These are phyloP conservation scores for Clausena lansium DNA, from an alignment of 345 rosid genomes.

Conservation along the genomic window DNA sequence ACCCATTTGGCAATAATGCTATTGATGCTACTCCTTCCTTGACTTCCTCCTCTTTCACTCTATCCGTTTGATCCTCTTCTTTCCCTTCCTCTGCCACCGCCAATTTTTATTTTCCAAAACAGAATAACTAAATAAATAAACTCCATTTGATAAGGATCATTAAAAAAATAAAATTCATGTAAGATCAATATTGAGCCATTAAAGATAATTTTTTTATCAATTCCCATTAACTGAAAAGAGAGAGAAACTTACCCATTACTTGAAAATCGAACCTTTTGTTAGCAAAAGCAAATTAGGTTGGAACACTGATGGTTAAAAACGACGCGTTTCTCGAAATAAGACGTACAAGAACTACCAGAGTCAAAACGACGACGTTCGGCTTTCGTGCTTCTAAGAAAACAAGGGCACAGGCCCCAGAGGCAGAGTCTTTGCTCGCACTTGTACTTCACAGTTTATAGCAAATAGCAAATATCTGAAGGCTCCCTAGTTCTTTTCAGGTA, in stretches of 20 bases:
- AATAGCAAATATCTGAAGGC: not conserved
- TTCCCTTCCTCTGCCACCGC: conserved; percentile 4
- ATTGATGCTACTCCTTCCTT: conserved; percentile 90
- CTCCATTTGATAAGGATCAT: not conserved
- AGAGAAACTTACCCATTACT: conserved; percentile 6
- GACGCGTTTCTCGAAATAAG: not conserved
- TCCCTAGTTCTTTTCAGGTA: not conserved
- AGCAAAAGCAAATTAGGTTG: not conserved
- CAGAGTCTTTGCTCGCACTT: not conserved
- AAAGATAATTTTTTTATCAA: not conserved
- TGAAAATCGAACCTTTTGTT: not conserved
- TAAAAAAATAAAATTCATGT: not conserved
- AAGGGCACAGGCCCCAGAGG: not conserved
- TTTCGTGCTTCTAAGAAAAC: not conserved
- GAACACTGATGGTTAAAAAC: not conserved
- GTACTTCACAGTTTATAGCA: not conserved
- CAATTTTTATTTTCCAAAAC: not conserved
- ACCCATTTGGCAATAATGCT: conserved; percentile 75
- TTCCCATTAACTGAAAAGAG: not conserved
- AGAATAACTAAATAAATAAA: not conserved
- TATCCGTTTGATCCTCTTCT: not conserved
- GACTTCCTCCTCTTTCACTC: conserved; percentile 32
- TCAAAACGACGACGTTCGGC: not conserved
- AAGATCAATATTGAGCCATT: not conserved
- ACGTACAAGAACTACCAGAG: too few species aligned